Base-by-base conservation (phyloP, 257 asterid genomes). In the Solanum rostratum region DNA sequence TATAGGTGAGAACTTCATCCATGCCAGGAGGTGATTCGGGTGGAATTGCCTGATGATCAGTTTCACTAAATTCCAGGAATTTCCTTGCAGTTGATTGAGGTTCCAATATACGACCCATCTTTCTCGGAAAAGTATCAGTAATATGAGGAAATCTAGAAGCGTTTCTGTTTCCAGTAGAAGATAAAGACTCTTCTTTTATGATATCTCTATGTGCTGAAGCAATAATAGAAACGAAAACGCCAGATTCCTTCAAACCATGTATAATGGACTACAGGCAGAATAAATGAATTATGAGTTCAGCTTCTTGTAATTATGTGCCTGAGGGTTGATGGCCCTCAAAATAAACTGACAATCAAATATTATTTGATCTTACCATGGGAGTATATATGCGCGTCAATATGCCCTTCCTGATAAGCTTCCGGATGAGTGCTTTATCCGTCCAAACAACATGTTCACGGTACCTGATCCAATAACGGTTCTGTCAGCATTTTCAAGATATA, bases 401-500 rank as follows among this genome's bases (percentile, higher is more conserved):
- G 55, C 92, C 91, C 52, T 22, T 66, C 29, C 63, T 89, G 30
- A 88, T 54, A 66, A 91, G 91, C 45, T 88, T 86, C 46, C 20
- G n/a, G 15, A 60, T 87, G 22, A 82, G 43, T 69, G 73, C 86
- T 85, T 52, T 80, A 6, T 90, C 89, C 1, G 86, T 69, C 94
- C 92, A 91, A 7, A 90, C 92, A 18, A 91, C 90, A 37, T 86
- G 91, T 12, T 90, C 83, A 4, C 73, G 88, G 70, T 91, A 88
- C 93, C 93, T 89, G 83, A 57, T 78, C 55, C 78, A 86, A 14
- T 18, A 41, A 27, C 1, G n/a, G 33, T 24, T 76, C 82, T 49
- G 16, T 76, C 10, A 76, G 55, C 82, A 49, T 49, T 45, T 46
- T 39, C 59, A 49, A 49, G 43, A 24, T 49, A 27, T 45, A 49